These are phyloP conservation scores for barrel medic (Medicago truncatula) DNA, from an alignment of 306 rosid species.

Conservation along the genomic window DNA sequence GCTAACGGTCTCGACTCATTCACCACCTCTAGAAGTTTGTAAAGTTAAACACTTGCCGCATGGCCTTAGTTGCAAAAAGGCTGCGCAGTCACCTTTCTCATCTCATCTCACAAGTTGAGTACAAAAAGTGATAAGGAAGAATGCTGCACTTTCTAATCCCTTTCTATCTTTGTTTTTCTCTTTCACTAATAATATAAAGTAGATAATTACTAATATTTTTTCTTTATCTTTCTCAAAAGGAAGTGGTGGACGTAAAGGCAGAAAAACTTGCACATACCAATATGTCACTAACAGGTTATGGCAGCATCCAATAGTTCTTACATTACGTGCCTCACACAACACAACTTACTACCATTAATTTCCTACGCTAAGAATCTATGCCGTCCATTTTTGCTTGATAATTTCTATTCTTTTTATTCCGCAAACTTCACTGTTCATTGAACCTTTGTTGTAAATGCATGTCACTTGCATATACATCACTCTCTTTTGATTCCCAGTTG, in stretches of 20 bases:
- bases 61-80: constrained; percentile 45
- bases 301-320: constrained; percentile 44
- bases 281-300: constrained; percentile 40
- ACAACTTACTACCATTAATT: constrained; percentile 44
- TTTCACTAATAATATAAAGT: constrained; percentile 10
- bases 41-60: constrained; percentile 14
- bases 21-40: neutral
- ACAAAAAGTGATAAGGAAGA: constrained; percentile 42
- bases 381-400: constrained; percentile 25
- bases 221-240: constrained; percentile 29
- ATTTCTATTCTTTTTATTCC: constrained; percentile 21
- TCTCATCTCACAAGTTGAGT: constrained; percentile 40
- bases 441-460: constrained; percentile 44
- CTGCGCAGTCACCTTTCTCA: constrained; percentile 34
- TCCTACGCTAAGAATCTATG: constrained; percentile 66
- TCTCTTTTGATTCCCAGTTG: constrained; percentile 6
- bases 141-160: constrained; percentile 38
- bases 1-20: too few relatives aligned
- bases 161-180: neutral
- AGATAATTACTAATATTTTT: neutral
- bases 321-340: constrained; percentile 74
- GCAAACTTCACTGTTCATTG: constrained; percentile 47
- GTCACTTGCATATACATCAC: constrained; percentile 21
- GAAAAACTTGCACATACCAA: neutral
- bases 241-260: constrained; percentile 34